phyloP scores from a whole-genome alignment of 495 filamentous ascomycete genomes.

The Penicillium coffeae region DNA sequence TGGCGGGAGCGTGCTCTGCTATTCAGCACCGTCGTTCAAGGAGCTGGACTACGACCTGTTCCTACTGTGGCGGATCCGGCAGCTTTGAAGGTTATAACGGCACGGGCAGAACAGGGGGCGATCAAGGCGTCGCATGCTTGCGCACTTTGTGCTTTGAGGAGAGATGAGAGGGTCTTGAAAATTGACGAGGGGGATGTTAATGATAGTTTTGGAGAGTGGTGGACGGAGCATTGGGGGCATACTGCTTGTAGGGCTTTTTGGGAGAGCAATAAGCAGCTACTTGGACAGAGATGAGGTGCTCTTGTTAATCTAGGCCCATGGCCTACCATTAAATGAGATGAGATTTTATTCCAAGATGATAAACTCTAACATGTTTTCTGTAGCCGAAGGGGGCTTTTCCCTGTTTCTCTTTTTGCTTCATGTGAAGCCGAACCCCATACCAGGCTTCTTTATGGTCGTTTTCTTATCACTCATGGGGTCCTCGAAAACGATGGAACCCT shows the following conservation, averaged over 20 bases:
- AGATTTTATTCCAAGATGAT: too few species aligned
- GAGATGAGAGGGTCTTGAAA: slow-evolving; percentile 74
- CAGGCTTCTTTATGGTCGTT: too few species aligned
- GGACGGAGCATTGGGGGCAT: slow-evolving; percentile 88
- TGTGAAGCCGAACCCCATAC: too few species aligned
- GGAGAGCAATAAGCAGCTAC: slow-evolving; percentile 62
- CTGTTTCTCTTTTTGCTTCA: too few species aligned
- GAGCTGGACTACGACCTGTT: slow-evolving; percentile 41
- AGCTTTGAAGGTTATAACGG: slow-evolving; percentile 53
- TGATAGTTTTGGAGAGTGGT: slow-evolving; percentile 95
- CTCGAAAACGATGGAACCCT: too few species aligned
- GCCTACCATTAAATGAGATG: too few species aligned
- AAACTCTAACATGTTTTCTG: too few species aligned
- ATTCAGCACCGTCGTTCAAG: slow-evolving; percentile 40
- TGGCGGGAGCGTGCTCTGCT: slow-evolving; percentile 56
- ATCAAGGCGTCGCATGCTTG: slow-evolving; percentile 73
- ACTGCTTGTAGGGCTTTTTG: slow-evolving; percentile 79
- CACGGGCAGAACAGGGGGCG: slow-evolving; percentile 49
- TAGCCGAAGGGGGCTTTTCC: too few species aligned
- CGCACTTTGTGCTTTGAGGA: slow-evolving; percentile 79
- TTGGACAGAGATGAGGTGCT: slow-evolving; percentile 57
- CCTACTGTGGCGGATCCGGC: slow-evolving; percentile 65
- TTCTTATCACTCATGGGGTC: too few species aligned
- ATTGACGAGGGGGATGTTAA: slow-evolving; percentile 69
- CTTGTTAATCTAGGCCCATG: not conserved